Evolutionary conservation across 257 asterid species (phyloP).

Genomic region (Pogostemon cablin): DNA sequence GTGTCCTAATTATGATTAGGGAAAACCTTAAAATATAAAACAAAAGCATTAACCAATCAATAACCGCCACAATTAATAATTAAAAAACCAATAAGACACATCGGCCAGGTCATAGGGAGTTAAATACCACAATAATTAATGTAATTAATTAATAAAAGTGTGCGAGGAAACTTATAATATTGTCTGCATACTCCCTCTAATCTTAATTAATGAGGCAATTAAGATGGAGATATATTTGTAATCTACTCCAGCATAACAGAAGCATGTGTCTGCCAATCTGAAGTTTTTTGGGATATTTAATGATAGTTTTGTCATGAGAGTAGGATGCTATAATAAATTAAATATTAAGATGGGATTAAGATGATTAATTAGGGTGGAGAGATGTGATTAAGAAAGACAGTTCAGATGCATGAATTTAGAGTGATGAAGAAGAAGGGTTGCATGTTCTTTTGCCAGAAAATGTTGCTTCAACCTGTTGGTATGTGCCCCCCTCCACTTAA

Average conservation of each 20-base stretch:
- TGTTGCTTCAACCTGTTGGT: constrained; percentile 52
- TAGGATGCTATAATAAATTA: constrained; percentile 1
- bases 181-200: not conserved
- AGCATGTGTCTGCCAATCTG: constrained; percentile 39
- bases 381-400: constrained; percentile 34
- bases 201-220: constrained; percentile 10
- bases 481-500: constrained; percentile 44
- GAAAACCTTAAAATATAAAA: constrained; percentile 5
- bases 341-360: constrained; percentile 26
- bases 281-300: constrained; percentile 28
- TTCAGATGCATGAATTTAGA: constrained; percentile 52
- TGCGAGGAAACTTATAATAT: not conserved
- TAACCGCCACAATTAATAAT: constrained; percentile 31
- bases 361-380: not conserved
- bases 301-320: constrained; percentile 31
- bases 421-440: constrained; percentile 44
- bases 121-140: constrained; percentile 1
- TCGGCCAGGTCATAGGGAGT: constrained; percentile 27
- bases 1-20: constrained; percentile 34
- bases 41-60: constrained; percentile 27
- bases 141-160: not conserved
- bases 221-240: not conserved
- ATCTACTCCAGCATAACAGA: constrained; percentile 41
- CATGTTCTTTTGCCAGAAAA: constrained; percentile 59
- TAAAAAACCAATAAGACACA: constrained; percentile 6